phyloP scores from a whole-genome alignment of 768 basidiomycete genomes.

The Panaeolus cyanescens region DNA sequence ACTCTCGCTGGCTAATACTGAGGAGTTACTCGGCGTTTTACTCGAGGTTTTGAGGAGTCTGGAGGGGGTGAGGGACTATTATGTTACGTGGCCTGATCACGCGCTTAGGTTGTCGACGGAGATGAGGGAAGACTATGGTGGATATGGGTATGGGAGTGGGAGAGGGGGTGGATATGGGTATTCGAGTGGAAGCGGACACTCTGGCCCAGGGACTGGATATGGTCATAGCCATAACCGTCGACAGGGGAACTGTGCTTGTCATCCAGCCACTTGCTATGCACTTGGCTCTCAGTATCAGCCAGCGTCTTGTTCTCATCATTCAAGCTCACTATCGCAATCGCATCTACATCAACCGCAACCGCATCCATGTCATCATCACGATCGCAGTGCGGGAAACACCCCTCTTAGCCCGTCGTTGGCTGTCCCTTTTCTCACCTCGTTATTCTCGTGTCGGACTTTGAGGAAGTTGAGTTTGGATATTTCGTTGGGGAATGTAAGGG shows the following conservation, averaged over 20 bases:
- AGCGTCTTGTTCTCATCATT: neutral
- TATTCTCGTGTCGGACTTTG: neutral
- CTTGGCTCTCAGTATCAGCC: no score
- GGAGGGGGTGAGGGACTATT: slow-evolving; percentile 48
- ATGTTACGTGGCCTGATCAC: slow-evolving; percentile 50
- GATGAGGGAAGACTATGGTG: neutral
- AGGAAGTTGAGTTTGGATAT: neutral
- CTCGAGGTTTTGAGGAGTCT: slow-evolving; percentile 44
- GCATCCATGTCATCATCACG: neutral
- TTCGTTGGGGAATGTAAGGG: neutral
- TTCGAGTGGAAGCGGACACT: no score
- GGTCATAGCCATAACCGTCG: no score
- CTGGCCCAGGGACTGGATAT: no score
- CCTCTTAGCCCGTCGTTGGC: neutral
- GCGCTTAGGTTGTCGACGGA: slow-evolving; percentile 15
- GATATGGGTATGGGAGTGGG: neutral
- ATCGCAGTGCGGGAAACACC: neutral
- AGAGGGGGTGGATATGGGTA: neutral
- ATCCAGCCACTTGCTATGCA: no score
- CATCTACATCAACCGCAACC: neutral
- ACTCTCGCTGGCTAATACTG: slow-evolving; percentile 14
- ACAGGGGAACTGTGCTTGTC: no score
- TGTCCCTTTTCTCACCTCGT: neutral
- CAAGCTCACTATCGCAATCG: neutral
- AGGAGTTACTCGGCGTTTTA: slow-evolving; percentile 42